Evolutionary conservation across 1,284 basidiomycete genomes (phyloP).

Genomic region (Flammula alnicola): DNA sequence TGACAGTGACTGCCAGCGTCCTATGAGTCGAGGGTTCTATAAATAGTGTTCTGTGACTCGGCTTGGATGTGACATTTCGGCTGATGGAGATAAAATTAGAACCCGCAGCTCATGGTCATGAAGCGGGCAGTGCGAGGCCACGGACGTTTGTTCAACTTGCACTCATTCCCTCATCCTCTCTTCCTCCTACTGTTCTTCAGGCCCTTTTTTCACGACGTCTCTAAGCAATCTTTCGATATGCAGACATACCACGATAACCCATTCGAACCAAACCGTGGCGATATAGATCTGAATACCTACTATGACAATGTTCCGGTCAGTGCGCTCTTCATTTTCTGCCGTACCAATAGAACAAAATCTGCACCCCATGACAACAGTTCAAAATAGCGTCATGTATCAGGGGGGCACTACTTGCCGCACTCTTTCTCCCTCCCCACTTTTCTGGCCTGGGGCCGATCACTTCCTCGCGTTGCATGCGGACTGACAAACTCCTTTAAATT

Average conservation of each 20-base stretch:
- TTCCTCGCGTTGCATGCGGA: too few relatives aligned
- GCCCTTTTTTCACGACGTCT: too few relatives aligned
- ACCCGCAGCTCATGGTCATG: not conserved
- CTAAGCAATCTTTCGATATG: slow-evolving; percentile 17
- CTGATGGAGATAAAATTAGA: slow-evolving; percentile 1
- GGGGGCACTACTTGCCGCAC: too few relatives aligned
- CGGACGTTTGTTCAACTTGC: not conserved
- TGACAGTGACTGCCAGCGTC: too few relatives aligned
- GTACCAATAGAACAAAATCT: slow-evolving; percentile 9
- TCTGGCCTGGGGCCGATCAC: too few relatives aligned
- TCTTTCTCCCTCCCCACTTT: too few relatives aligned
- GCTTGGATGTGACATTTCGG: not conserved
- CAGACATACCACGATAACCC: slow-evolving; percentile 32
- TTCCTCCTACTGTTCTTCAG: not conserved
- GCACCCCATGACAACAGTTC: too few relatives aligned
- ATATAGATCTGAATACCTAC: slow-evolving; percentile 1
- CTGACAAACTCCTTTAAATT: too few relatives aligned
- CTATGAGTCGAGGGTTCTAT: not conserved
- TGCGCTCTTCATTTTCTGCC: not conserved
- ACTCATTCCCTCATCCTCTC: not conserved
- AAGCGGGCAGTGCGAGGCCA: too few relatives aligned
- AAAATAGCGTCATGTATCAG: too few relatives aligned
- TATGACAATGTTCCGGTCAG: not conserved
- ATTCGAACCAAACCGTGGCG: slow-evolving; percentile 17
- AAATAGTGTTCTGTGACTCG: not conserved